Conservation (phyloP, 176 grass and related monocot genomes). For the Phyllostachys edulis region DNA sequence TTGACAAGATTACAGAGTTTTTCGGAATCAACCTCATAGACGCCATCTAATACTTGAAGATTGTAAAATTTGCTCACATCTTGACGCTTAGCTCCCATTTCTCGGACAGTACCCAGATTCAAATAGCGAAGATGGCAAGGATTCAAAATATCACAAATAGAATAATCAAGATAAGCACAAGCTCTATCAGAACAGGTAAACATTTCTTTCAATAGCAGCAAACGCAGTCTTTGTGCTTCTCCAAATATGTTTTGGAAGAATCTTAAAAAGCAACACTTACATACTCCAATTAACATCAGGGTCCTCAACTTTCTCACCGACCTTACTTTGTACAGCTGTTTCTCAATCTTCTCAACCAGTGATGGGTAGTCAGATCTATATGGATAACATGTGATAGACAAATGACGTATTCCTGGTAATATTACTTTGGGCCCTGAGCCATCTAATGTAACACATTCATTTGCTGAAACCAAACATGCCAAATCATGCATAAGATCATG, state of each 20-base stretch:
- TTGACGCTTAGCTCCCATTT: neutral
- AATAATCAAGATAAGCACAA: slow-evolving; percentile 6
- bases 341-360: neutral
- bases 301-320: slow-evolving; percentile 32
- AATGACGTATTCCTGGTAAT: slow-evolving; percentile 2
- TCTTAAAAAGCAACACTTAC: neutral
- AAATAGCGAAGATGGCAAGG: slow-evolving; percentile 34
- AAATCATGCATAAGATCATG: slow-evolving; percentile 54
- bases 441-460: slow-evolving; percentile 12
- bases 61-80: slow-evolving; percentile 30
- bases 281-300: slow-evolving; percentile 28
- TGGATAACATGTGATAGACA: slow-evolving; percentile 30
- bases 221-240: slow-evolving; percentile 11
- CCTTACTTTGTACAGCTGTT: slow-evolving; percentile 1
- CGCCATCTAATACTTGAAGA: slow-evolving; percentile 42
- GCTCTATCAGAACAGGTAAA: neutral
- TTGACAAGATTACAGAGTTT: slow-evolving; percentile 27
- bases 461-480: slow-evolving; percentile 26
- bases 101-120: neutral
- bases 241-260: slow-evolving; percentile 13
- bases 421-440: slow-evolving; percentile 6
- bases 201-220: neutral
- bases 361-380: neutral
- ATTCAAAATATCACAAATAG: slow-evolving; percentile 17
- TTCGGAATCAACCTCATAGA: neutral